A percentile compares a stretch with the other conserved stretches of the same genome.
phyloP scores from a whole-genome alignment of 164 flowering plant genomes.

The Magnolia changhungtana region DNA sequence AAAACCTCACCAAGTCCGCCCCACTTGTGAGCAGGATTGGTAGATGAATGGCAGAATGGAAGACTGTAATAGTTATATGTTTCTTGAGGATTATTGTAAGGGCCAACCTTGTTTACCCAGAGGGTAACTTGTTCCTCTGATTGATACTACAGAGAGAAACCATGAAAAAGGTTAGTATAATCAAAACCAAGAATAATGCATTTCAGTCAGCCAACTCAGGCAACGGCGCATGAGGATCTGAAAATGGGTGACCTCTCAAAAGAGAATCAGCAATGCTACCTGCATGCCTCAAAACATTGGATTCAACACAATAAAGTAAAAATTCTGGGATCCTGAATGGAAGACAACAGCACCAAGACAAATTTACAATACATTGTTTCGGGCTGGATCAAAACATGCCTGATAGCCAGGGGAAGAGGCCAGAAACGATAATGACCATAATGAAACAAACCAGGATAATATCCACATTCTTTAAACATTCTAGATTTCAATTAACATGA shows the following conservation, averaged over 20 bases:
- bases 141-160: constrained; percentile 58
- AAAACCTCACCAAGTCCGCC: constrained; percentile 99
- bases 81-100: constrained; percentile 98
- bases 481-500: too few species aligned
- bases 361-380: neutral
- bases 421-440: too few species aligned
- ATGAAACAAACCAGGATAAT: too few species aligned
- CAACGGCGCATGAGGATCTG: neutral
- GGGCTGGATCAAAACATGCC: too few species aligned
- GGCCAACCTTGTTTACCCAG: constrained; percentile 99
- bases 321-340: neutral
- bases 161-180: neutral
- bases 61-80: constrained; percentile 95
- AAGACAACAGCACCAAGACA: neutral
- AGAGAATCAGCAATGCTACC: neutral
- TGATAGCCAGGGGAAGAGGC: too few species aligned
- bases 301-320: neutral
- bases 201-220: neutral
- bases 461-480: too few species aligned
- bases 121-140: constrained; percentile 71
- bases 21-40: constrained; percentile 82
- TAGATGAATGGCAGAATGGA: constrained; percentile 75
- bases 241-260: neutral
- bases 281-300: neutral
- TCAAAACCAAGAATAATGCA: neutral